Evolutionary conservation across 441 rosid species (phyloP).

Genomic region (Erysimum cheiri): DNA sequence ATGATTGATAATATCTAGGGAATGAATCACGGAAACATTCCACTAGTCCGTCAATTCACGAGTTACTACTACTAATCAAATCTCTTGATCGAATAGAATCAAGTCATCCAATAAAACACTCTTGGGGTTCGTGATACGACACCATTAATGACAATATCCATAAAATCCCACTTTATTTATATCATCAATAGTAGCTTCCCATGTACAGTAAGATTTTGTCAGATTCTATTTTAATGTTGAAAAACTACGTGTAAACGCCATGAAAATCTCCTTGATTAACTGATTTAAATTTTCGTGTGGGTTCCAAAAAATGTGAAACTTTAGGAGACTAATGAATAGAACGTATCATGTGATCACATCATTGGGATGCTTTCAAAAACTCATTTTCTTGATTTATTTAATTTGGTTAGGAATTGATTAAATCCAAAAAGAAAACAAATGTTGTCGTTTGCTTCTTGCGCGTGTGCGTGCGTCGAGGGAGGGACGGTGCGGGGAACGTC

Average conservation of each 20-base stretch:
- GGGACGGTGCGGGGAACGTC: slow-evolving; percentile 42
- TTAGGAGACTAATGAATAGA: slow-evolving; percentile 20
- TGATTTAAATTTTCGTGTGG: not conserved
- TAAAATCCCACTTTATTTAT: slow-evolving; percentile 14
- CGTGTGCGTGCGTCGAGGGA: slow-evolving; percentile 39
- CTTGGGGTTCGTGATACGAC: slow-evolving; percentile 25
- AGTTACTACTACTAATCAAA: not conserved
- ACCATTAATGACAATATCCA: slow-evolving; percentile 17
- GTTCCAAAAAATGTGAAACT: slow-evolving; percentile 4
- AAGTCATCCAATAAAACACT: slow-evolving; percentile 31
- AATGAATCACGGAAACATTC: slow-evolving; percentile 2
- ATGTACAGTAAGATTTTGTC: slow-evolving; percentile 14
- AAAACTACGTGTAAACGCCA: slow-evolving; percentile 8
- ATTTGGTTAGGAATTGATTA: slow-evolving; percentile 18
- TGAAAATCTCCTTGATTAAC: not conserved
- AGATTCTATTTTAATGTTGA: slow-evolving; percentile 19
- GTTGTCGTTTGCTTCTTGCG: slow-evolving; percentile 37
- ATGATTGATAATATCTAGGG: not conserved
- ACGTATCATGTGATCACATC: slow-evolving; percentile 22
- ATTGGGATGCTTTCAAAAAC: not conserved
- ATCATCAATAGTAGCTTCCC: slow-evolving; percentile 7
- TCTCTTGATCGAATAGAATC: not conserved
- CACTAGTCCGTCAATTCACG: not conserved
- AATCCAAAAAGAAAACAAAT: slow-evolving; percentile 40
- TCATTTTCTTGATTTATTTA: not conserved